Percentiles rank a stretch among this genome's conserved stretches.
These are phyloP conservation scores for Lanzia echinophila DNA, from an alignment of 2,329 filamentous ascomycete species.

Conservation along the genomic window DNA sequence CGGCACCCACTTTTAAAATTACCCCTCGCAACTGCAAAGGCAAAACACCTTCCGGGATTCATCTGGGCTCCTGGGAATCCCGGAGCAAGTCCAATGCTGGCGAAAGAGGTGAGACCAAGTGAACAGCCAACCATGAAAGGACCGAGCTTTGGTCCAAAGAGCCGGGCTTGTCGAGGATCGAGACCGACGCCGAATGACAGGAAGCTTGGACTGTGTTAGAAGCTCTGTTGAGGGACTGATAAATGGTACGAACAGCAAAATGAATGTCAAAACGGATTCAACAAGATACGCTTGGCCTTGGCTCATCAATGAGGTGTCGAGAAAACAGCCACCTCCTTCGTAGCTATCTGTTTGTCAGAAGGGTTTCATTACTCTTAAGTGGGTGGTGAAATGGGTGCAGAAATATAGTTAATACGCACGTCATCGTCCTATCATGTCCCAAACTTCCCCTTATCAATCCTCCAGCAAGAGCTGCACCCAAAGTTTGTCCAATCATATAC, in stretches of 20 bases:
- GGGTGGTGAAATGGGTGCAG: not conserved
- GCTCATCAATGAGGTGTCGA: constrained; percentile 24
- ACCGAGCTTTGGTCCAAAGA: constrained; percentile 43
- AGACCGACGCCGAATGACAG: constrained; percentile 47
- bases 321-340: constrained; percentile 28
- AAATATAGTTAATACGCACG: constrained; percentile 26
- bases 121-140: constrained; percentile 43
- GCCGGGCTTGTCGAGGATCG: constrained; percentile 43
- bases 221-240: not conserved
- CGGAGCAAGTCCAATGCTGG: constrained; percentile 31
- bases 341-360: constrained; percentile 17
- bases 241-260: constrained; percentile 32
- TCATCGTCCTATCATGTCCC: constrained; percentile 26
- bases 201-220: constrained; percentile 28
- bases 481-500: constrained; percentile 43
- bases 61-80: constrained; percentile 36
- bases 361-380: too few species aligned
- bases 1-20: constrained; percentile 13
- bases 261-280: constrained; percentile 43
- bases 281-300: constrained; percentile 40
- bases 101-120: constrained; percentile 33
- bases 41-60: constrained; percentile 39
- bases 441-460: constrained; percentile 34
- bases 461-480: constrained; percentile 38
- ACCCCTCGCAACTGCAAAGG: constrained; percentile 34